phyloP scores from a whole-genome alignment of 768 basidiomycete species.

The Mrakia frigida region DNA sequence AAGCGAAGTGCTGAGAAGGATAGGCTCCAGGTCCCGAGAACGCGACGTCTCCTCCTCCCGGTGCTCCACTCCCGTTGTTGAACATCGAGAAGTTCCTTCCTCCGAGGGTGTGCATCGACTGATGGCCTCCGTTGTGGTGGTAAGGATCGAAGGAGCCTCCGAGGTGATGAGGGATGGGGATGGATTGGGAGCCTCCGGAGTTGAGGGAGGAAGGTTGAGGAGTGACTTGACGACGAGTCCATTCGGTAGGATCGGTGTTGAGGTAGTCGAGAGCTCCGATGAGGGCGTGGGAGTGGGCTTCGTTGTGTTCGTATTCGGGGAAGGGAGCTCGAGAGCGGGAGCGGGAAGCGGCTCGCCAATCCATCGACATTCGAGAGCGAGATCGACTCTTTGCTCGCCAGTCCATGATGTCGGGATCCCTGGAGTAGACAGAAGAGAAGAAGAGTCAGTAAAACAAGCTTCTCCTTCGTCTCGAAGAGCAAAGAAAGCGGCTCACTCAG shows the following conservation, averaged over 20 bases:
- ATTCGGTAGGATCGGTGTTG: conserved; percentile 24
- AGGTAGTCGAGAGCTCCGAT: conserved; percentile 36
- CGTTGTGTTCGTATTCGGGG: conserved; percentile 50
- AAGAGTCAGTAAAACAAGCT: not conserved
- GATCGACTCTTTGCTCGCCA: conserved; percentile 63
- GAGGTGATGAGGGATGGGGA: conserved; percentile 29
- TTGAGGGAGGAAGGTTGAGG: conserved; percentile 6
- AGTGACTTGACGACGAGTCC: not conserved
- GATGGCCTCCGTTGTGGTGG: conserved; percentile 1
- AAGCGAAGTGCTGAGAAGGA: conserved; percentile 6
- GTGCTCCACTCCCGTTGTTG: not conserved
- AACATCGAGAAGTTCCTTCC: conserved; percentile 24
- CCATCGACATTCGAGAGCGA: conserved; percentile 54
- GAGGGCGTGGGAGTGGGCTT: conserved; percentile 45
- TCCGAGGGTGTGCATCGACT: conserved; percentile 26
- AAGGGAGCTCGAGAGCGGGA: conserved; percentile 57
- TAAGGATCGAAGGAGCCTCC: conserved; percentile 10
- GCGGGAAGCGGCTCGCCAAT: conserved; percentile 60
- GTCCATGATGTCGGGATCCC: conserved; percentile 57
- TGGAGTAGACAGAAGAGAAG: not conserved
- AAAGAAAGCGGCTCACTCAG: conserved; percentile 48
- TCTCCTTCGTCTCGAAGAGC: conserved; percentile 26
- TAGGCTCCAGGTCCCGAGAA: conserved; percentile 31
- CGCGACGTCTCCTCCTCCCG: conserved; percentile 29
- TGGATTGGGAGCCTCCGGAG: conserved; percentile 29